These are phyloP conservation scores for Stylonectria norvegica DNA, from an alignment of 2,329 filamentous ascomycete genomes.

Conservation along the genomic window DNA sequence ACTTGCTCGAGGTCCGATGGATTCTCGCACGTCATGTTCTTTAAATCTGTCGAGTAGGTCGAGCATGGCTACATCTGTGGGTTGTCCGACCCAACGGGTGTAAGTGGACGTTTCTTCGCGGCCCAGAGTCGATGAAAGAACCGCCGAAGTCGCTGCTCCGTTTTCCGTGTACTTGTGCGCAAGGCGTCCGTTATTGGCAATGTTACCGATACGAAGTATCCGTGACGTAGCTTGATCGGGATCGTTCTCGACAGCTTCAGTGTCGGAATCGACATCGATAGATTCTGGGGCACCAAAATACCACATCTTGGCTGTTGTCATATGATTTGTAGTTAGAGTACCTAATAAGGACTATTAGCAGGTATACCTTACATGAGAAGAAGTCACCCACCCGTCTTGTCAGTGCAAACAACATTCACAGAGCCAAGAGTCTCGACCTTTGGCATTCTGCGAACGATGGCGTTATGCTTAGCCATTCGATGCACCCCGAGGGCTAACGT, in stretches of 20 bases:
- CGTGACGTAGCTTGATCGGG: conserved; percentile 70
- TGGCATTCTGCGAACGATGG: conserved; percentile 91
- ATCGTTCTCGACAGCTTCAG: conserved; percentile 51
- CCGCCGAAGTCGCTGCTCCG: conserved; percentile 65
- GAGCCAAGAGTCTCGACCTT: conserved; percentile 97
- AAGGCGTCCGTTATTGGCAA: conserved; percentile 90
- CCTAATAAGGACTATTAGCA: conserved; percentile 44
- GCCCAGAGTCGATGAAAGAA: conserved; percentile 79
- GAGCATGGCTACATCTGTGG: conserved; percentile 94
- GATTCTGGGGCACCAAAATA: conserved; percentile 68
- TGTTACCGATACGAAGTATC: conserved; percentile 87
- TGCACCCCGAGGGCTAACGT: conserved; percentile 92
- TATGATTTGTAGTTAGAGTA: conserved; percentile 94
- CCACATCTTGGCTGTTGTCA: conserved; percentile 97
- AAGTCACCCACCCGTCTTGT: conserved; percentile 72
- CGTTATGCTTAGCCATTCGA: conserved; percentile 91
- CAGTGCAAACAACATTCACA: conserved; percentile 99
- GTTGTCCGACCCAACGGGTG: conserved; percentile 94
- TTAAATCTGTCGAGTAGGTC: conserved; percentile 88
- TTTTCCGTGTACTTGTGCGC: conserved; percentile 69
- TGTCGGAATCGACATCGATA: conserved; percentile 52
- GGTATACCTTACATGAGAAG: background rate
- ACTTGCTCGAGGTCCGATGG: conserved; percentile 73
- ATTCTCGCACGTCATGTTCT: conserved; percentile 86
- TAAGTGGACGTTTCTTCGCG: conserved; percentile 57